Percentiles rank a stretch among this genome's conserved stretches.
phyloP scores from a whole-genome alignment of 305 asterid species.

The Fraxinus angustifolia region DNA sequence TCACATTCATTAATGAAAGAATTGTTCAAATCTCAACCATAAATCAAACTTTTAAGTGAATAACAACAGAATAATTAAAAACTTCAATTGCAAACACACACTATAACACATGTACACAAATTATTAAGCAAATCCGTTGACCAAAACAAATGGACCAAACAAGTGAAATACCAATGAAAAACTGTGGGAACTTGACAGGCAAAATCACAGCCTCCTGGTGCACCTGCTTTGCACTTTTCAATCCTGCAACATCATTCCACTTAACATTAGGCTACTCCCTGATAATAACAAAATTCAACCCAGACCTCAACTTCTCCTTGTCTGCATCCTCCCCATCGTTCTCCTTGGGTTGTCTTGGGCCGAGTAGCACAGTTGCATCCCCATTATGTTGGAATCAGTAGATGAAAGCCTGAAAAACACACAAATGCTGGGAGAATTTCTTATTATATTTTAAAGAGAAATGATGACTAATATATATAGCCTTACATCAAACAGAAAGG shows the following conservation, averaged over 20 bases:
- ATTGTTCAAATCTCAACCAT: background rate
- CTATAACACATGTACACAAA: background rate
- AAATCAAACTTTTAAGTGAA: background rate
- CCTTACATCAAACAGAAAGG: too few relatives aligned
- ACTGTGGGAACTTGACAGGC: slow-evolving; percentile 92
- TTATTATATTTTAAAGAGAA: too few relatives aligned
- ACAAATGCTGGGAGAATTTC: too few relatives aligned
- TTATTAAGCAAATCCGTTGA: background rate
- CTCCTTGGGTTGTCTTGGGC: too few relatives aligned
- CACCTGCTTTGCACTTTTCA: slow-evolving; percentile 95
- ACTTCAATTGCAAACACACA: background rate
- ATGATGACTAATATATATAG: too few relatives aligned
- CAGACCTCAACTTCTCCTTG: slow-evolving; percentile 72
- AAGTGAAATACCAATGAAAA: slow-evolving; percentile 63
- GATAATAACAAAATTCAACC: slow-evolving; percentile 79
- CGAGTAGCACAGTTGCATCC: too few relatives aligned
- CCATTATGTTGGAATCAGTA: too few relatives aligned
- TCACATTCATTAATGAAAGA: too few relatives aligned
- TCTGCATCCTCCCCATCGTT: slow-evolving; percentile 90
- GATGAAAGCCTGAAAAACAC: too few relatives aligned
- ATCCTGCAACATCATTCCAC: slow-evolving; percentile 96
- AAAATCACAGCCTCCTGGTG: slow-evolving; percentile 94
- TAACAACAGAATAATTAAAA: background rate
- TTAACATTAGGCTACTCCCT: slow-evolving; percentile 92
- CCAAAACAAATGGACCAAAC: background rate